A percentile compares a stretch with the other conserved stretches of the same genome.
Conservation (phyloP, 2,329 filamentous ascomycete genomes). For the Colletotrichum scovillei region DNA sequence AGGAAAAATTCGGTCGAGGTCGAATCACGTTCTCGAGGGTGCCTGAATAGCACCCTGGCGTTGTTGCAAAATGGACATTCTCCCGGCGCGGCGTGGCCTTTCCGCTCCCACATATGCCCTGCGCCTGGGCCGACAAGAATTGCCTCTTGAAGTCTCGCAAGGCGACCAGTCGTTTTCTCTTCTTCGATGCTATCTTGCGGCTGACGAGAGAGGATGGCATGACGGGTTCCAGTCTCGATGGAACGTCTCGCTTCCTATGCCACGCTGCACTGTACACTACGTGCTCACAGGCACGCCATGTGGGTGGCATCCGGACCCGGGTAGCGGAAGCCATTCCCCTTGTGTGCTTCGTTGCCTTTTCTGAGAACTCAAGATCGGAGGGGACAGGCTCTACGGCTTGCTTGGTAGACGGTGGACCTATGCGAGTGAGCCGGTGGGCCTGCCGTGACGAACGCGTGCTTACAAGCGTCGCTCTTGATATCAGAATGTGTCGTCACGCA, state of each 20-base stretch:
- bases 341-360: neutral
- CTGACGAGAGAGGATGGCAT: conserved; percentile 17
- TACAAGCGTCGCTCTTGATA: neutral
- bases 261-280: conserved; percentile 4
- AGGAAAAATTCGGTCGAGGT: neutral
- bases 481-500: conserved; percentile 15
- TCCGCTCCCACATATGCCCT: neutral
- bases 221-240: conserved; percentile 9
- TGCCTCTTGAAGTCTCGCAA: neutral
- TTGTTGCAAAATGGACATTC: neutral
- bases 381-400: neutral
- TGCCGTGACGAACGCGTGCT: conserved; percentile 7
- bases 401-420: conserved; percentile 16
- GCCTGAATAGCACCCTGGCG: neutral
- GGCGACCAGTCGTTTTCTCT: neutral
- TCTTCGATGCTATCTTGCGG: conserved; percentile 3
- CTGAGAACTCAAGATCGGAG: conserved; percentile 18
- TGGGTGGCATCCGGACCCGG: conserved; percentile 25
- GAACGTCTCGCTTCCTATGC: neutral
- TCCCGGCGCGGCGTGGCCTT: neutral
- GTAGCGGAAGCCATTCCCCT: conserved; percentile 17
- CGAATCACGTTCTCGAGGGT: neutral
- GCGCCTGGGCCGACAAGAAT: neutral
- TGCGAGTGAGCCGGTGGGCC: conserved; percentile 18
- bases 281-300: conserved; percentile 29